Conservation (phyloP, 768 basidiomycete genomes). For the Pisolithus sp. region DNA sequence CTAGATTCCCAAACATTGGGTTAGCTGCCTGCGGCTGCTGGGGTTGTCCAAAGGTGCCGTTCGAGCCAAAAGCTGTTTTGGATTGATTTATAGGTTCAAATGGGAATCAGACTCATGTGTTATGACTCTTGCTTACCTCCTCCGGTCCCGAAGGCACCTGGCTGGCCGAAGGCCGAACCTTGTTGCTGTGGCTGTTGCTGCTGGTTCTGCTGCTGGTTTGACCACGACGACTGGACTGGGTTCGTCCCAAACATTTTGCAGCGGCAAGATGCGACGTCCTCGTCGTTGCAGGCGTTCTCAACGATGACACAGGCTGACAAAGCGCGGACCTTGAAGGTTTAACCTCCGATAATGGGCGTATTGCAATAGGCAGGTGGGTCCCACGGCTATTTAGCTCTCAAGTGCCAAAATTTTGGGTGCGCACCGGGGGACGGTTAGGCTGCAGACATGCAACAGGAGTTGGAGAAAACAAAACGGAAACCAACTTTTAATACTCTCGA, state of each 20-base stretch:
- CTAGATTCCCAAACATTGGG: conserved; percentile 74
- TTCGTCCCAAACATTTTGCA: conserved; percentile 54
- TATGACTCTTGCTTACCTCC: conserved; percentile 34
- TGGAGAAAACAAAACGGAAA: conserved; percentile 30
- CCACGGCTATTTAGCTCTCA: conserved; percentile 12
- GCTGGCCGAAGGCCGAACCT: conserved; percentile 63
- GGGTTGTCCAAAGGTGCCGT: conserved; percentile 53
- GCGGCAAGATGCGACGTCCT: conserved; percentile 2
- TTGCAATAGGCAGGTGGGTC: conserved; percentile 20
- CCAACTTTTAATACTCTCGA: conserved; percentile 77
- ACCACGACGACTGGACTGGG: conserved; percentile 58
- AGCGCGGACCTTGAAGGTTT: conserved; percentile 16
- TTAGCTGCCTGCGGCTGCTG: conserved; percentile 61
- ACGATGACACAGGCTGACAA: conserved; percentile 7
- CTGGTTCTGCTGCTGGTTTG: conserved; percentile 58
- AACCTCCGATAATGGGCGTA: conserved; percentile 12
- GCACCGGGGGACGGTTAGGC: not conserved
- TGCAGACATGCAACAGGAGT: conserved; percentile 45
- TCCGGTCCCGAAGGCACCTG: conserved; percentile 54
- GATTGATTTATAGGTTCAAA: conserved; percentile 17
- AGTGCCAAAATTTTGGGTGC: conserved; percentile 8
- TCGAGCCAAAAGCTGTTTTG: conserved; percentile 48
- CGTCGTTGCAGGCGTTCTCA: conserved; percentile 22
- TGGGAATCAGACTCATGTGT: conserved; percentile 16
- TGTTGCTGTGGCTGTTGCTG: conserved; percentile 41